A percentile compares a stretch with the other conserved stretches of the same genome.
Evolutionary conservation across 805 yeast genomes (phyloP).

Genomic region (Barnettozyma pratensis): DNA sequence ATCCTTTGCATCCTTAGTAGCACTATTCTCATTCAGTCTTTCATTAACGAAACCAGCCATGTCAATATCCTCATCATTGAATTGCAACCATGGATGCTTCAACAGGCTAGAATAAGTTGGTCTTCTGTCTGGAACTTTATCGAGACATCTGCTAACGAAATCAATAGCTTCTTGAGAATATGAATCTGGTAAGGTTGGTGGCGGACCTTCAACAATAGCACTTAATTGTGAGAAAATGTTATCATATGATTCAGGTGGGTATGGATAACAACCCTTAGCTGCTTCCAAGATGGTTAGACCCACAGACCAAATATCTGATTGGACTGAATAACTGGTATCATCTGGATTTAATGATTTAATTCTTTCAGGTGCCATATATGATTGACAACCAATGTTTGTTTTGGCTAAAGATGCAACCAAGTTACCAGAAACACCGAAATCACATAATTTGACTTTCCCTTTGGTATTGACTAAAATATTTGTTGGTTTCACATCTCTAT

Average conservation of each 20-base stretch:
- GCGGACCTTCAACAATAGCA: constrained; percentile 95
- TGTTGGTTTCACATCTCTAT: constrained; percentile 95
- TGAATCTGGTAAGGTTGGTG: constrained; percentile 68
- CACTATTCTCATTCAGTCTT: constrained; percentile 28
- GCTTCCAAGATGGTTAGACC: constrained; percentile 85
- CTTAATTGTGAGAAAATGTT: constrained; percentile 88
- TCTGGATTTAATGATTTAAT: constrained; percentile 72
- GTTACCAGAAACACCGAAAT: constrained; percentile 94
- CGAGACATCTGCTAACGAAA: constrained; percentile 73
- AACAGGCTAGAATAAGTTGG: constrained; percentile 76
- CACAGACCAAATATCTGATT: constrained; percentile 92
- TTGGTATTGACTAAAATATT: constrained; percentile 75
- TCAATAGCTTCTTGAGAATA: constrained; percentile 75
- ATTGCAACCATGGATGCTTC: constrained; percentile 76
- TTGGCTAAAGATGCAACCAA: constrained; percentile 91
- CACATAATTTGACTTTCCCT: constrained; percentile 91
- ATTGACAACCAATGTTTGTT: constrained; percentile 96
- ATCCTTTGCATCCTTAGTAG: constrained; percentile 14
- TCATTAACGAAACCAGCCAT: constrained; percentile 34
- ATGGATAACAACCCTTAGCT: constrained; percentile 91
- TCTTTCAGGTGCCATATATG: constrained; percentile 98
- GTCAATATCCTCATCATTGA: constrained; percentile 31
- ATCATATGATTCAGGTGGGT: constrained; percentile 88
- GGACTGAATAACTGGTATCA: constrained; percentile 81
- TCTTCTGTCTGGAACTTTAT: constrained; percentile 74